Base-by-base conservation (phyloP, 2,329 filamentous ascomycete genomes). In the Lachnellula hyalina region DNA sequence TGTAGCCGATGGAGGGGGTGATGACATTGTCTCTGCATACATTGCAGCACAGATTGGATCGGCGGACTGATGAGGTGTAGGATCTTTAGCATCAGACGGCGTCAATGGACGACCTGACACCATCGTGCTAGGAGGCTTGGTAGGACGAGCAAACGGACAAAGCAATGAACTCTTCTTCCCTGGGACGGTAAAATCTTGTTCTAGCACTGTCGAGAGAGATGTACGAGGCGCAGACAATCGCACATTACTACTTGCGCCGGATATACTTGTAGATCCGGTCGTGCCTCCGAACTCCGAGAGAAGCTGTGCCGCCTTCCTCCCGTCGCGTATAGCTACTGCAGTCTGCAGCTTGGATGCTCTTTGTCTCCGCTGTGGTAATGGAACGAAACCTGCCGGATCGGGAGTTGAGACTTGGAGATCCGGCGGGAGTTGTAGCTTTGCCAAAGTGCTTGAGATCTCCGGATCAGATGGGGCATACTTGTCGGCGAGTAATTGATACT, bases 181-280 rank as follows among this genome's bases (percentile, higher is more conserved):
- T 68, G 86, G 78, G 35, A 92, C 87, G 17, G 92, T 96, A 66
- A 96, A 96, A 72, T 96, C 92, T 73, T 88, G 87, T 74, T 96
- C 92, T 67, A 96, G 74, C 38, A 83, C 78, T 49, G 81, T 84
- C 51, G 84, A 84, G 69, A 82, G 76, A 58, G 84, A 81, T 17
- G 83, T 84, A 67, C 69, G 70, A 48, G 73, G 68, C 50, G 71
- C 65, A 57, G 74, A 75, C 35, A 67, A 69, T 63, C 71, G 73
- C 64, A 70, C 65, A 63, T 69, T 66, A 65, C 64, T 67, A 54
- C 65, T 66, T 70, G 62, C 56, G 61, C 67, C 67, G 67, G 72
- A 69, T 71, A 73, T 60, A 65, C 73, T 72, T 19, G 65, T 79
- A 79, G 71, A 79, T 79, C 61, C 64, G 46, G 59, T 64, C 25